phyloP scores from a whole-genome alignment of 495 filamentous ascomycete genomes.

The Lineolata rhizophorae region DNA sequence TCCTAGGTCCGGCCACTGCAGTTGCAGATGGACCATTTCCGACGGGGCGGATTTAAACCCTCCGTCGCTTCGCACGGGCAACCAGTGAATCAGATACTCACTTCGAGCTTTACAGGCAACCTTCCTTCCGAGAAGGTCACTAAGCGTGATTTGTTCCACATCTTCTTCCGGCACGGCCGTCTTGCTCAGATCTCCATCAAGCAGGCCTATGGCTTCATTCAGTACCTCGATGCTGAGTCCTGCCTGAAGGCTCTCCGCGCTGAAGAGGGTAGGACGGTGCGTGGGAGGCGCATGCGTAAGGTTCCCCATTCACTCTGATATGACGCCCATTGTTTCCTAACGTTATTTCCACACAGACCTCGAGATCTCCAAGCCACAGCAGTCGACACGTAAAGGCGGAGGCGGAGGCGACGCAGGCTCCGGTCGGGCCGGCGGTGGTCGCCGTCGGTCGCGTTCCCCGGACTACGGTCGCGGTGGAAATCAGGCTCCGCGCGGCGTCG shows the following conservation, averaged over 20 bases:
- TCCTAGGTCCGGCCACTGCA: too few relatives aligned
- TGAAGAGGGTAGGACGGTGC: slow-evolving; percentile 57
- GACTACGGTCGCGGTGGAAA: slow-evolving; percentile 33
- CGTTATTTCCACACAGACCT: slow-evolving; percentile 46
- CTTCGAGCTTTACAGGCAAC: slow-evolving; percentile 45
- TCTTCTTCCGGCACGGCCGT: slow-evolving; percentile 69
- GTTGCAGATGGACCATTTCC: too few relatives aligned
- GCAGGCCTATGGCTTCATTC: slow-evolving; percentile 90
- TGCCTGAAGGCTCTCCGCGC: slow-evolving; percentile 49
- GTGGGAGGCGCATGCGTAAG: slow-evolving; percentile 56
- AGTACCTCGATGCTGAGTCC: slow-evolving; percentile 58
- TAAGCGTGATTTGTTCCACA: slow-evolving; percentile 78
- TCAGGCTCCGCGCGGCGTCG: slow-evolving; percentile 5
- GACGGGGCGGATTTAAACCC: slow-evolving; percentile 1
- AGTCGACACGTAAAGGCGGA: slow-evolving; percentile 36
- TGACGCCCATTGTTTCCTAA: not conserved
- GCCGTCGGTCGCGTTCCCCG: slow-evolving; percentile 46
- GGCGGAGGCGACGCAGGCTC: too few relatives aligned
- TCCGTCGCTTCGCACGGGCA: too few relatives aligned
- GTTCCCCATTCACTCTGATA: slow-evolving; percentile 3
- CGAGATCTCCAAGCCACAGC: slow-evolving; percentile 78
- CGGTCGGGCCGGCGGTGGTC: slow-evolving; percentile 18
- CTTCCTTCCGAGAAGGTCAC: slow-evolving; percentile 81
- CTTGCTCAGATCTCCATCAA: slow-evolving; percentile 93
- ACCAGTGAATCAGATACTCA: too few relatives aligned